Percentiles rank a stretch among this genome's conserved stretches.
These are phyloP conservation scores for Basidiobolus meristosporus DNA, from an alignment of 371 early-diverging fungal genomes.

Conservation along the genomic window DNA sequence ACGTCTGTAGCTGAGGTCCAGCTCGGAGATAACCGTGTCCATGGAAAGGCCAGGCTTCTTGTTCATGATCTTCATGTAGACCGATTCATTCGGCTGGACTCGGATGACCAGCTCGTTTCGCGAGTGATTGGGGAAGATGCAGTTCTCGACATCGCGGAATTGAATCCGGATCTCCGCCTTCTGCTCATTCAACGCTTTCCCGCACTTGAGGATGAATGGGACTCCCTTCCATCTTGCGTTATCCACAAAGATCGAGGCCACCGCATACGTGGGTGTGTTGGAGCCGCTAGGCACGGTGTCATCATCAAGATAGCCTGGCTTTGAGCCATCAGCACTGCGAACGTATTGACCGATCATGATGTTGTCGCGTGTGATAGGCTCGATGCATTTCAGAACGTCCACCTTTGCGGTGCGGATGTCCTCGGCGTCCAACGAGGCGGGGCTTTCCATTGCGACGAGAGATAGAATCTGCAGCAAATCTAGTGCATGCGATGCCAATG, in stretches of 20 bases:
- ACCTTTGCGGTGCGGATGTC: slow-evolving; percentile 85
- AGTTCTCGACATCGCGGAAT: slow-evolving; percentile 73
- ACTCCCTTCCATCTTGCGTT: slow-evolving; percentile 96
- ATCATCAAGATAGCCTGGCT: slow-evolving; percentile 84
- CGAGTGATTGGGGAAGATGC: slow-evolving; percentile 41
- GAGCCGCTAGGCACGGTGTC: slow-evolving; percentile 59
- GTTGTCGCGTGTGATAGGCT: slow-evolving; percentile 52
- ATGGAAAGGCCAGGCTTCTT: slow-evolving; percentile 71
- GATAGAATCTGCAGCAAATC: slow-evolving; percentile 81
- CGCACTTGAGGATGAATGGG: slow-evolving; percentile 90
- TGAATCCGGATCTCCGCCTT: slow-evolving; percentile 94
- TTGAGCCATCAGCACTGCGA: slow-evolving; percentile 40
- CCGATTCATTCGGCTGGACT: slow-evolving; percentile 86
- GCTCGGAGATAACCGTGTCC: slow-evolving; percentile 58
- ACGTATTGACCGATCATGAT: slow-evolving; percentile 80
- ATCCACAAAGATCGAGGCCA: slow-evolving; percentile 65
- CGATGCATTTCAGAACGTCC: slow-evolving; percentile 63
- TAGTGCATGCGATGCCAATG: no score
- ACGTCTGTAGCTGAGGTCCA: slow-evolving; percentile 76
- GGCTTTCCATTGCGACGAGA: slow-evolving; percentile 86
- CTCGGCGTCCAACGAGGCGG: slow-evolving; percentile 69
- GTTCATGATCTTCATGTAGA: slow-evolving; percentile 91
- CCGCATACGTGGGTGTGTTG: slow-evolving; percentile 86
- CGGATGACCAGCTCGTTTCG: slow-evolving; percentile 94
- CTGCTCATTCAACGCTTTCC: slow-evolving; percentile 82